Percentiles rank a stretch among this genome's conserved stretches.
These are phyloP conservation scores for Ilyonectria destructans DNA, from an alignment of 2,329 filamentous ascomycete species.

Conservation along the genomic window DNA sequence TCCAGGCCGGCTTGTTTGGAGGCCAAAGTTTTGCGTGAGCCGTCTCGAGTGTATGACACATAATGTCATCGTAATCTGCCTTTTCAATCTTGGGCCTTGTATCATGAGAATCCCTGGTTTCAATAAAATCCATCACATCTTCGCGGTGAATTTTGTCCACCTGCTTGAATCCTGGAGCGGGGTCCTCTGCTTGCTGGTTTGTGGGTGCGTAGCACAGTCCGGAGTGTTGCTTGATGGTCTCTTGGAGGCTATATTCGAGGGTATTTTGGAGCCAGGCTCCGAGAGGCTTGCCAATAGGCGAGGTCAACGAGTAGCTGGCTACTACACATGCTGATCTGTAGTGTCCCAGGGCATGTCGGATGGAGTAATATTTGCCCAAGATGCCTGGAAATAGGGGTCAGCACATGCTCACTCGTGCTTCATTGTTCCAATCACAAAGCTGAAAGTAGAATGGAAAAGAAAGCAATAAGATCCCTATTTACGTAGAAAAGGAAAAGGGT, in stretches of 20 bases:
- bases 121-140: constrained; percentile 12
- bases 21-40: constrained; percentile 19
- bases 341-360: constrained; percentile 15
- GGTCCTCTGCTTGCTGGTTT: not conserved
- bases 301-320: constrained; percentile 12
- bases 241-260: constrained; percentile 26
- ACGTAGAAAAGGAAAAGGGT: not conserved
- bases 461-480: not conserved
- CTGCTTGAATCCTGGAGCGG: constrained; percentile 11
- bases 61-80: not conserved
- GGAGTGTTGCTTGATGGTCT: constrained; percentile 10
- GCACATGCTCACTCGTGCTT: not conserved
- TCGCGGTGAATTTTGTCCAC: not conserved
- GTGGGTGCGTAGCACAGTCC: constrained; percentile 17
- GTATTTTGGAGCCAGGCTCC: not conserved
- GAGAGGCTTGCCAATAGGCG: not conserved
- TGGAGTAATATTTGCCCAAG: constrained; percentile 27
- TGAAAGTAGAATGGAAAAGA: not conserved
- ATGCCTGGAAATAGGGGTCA: constrained; percentile 7
- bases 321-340: constrained; percentile 35
- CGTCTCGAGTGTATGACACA: not conserved
- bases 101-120: not conserved
- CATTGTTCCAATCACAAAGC: not conserved
- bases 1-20: constrained; percentile 31
- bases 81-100: too few species aligned